Percentiles rank a stretch among this genome's conserved stretches.
Evolutionary conservation across 2,329 filamentous ascomycete species (phyloP).

Genomic region (Xylaria sp.): DNA sequence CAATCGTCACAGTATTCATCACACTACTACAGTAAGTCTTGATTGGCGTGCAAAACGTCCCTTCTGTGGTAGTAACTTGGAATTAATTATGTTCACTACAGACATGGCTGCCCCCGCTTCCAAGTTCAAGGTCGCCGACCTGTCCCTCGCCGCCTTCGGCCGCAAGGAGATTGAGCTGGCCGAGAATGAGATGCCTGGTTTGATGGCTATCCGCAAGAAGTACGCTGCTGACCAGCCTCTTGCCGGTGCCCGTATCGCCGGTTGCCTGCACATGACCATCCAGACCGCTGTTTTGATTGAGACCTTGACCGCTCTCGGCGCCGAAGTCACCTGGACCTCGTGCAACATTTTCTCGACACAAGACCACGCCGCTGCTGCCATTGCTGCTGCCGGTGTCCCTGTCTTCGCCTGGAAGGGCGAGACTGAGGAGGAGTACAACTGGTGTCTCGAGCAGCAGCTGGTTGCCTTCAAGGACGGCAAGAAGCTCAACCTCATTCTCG

Average conservation of each 20-base stretch:
- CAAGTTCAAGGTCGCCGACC: conserved; percentile 98
- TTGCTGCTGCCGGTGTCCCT: conserved; percentile 89
- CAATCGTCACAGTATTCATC: conserved; percentile 4
- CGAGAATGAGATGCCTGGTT: conserved; percentile 95
- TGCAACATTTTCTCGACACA: conserved; percentile 99
- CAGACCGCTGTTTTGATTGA: conserved; percentile 99
- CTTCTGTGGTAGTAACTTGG: background rate
- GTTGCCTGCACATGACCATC: conserved; percentile 99
- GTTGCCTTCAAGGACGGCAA: conserved; percentile 94
- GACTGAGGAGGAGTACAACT: conserved; percentile 99
- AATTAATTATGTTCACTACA: conserved; percentile 20
- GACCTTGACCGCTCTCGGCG: conserved; percentile 91
- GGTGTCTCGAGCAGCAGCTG: conserved; percentile 99
- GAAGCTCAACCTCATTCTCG: conserved; percentile 97
- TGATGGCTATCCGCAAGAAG: conserved; percentile 92
- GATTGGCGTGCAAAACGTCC: background rate
- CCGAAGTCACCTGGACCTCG: conserved; percentile 97
- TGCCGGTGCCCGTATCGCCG: conserved; percentile 92
- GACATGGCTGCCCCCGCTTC: conserved; percentile 78
- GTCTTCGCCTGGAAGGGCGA: conserved; percentile 84
- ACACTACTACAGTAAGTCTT: conserved; percentile 13
- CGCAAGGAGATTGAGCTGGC: conserved; percentile 99
- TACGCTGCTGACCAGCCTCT: conserved; percentile 94
- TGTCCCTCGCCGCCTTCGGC: conserved; percentile 96
- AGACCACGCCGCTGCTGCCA: conserved; percentile 96